These are phyloP conservation scores for Trifolium repens DNA, from an alignment of 306 rosid species.

Conservation along the genomic window DNA sequence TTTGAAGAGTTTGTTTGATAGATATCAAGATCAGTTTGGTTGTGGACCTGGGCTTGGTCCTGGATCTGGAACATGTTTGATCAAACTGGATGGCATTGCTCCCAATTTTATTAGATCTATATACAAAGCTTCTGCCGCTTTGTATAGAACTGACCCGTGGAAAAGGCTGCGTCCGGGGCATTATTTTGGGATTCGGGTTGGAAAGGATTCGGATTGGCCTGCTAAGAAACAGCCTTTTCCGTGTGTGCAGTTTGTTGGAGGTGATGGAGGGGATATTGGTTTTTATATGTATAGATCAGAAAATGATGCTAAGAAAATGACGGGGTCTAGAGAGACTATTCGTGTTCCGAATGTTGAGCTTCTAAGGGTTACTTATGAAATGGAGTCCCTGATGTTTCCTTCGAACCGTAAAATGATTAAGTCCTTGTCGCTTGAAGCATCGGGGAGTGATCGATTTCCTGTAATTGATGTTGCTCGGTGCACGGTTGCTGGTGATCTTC, in stretches of 20 bases:
- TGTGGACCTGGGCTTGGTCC: conserved; percentile 78
- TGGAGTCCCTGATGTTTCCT: conserved; percentile 65
- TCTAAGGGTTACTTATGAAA: conserved; percentile 66
- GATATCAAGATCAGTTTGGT: conserved; percentile 78
- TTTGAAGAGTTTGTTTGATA: conserved; percentile 67
- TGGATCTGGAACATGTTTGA: conserved; percentile 73
- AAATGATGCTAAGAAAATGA: conserved; percentile 70
- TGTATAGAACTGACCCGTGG: conserved; percentile 71
- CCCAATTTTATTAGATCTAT: conserved; percentile 62
- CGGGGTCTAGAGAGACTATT: conserved; percentile 68
- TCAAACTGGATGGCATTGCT: conserved; percentile 66
- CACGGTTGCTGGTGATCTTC: conserved; percentile 50
- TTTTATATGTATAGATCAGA: conserved; percentile 65
- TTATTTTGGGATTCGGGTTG: conserved; percentile 62
- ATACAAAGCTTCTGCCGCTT: conserved; percentile 70
- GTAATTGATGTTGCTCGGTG: conserved; percentile 71
- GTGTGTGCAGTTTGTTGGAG: conserved; percentile 73
- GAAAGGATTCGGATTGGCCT: conserved; percentile 69
- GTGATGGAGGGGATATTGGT: conserved; percentile 75
- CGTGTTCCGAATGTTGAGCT: conserved; percentile 63
- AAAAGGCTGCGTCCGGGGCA: conserved; percentile 65
- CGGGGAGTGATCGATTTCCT: conserved; percentile 60
- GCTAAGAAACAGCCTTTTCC: conserved; percentile 70
- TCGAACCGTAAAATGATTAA: conserved; percentile 65
- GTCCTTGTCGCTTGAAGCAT: conserved; percentile 46